A percentile compares a stretch with the other conserved stretches of the same genome.
Conservation (phyloP, 2,329 filamentous ascomycete species). For the Hymenoscyphus salicellus region DNA sequence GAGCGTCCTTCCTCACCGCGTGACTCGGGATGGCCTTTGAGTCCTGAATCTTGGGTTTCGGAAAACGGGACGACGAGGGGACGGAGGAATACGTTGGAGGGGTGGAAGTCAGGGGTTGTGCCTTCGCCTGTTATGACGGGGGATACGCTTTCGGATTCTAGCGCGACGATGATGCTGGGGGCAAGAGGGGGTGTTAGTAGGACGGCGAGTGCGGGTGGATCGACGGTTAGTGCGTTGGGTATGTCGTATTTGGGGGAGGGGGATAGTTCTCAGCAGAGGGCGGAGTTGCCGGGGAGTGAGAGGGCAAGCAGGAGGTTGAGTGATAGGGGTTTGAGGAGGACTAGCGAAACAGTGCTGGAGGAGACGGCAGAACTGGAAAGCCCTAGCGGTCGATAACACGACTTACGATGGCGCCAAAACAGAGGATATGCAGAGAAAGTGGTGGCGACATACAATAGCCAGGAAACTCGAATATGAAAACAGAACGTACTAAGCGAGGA, state of each 20-base stretch:
- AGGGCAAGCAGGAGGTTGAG: neutral
- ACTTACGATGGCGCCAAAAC: too few relatives aligned
- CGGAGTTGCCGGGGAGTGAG: neutral
- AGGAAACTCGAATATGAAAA: too few relatives aligned
- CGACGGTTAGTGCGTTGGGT: neutral
- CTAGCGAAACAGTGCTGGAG: neutral
- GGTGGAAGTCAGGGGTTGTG: constrained; percentile 4
- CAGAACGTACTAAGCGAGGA: too few relatives aligned
- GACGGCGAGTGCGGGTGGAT: neutral
- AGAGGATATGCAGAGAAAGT: too few relatives aligned
- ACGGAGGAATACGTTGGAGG: constrained; percentile 4
- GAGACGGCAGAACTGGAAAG: neutral
- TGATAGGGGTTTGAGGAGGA: too few relatives aligned
- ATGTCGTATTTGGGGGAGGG: neutral
- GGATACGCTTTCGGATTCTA: neutral
- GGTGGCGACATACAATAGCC: too few relatives aligned
- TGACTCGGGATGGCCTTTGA: neutral
- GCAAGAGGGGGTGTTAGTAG: neutral
- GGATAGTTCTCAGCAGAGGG: neutral
- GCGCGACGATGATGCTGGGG: neutral
- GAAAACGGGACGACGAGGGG: too few relatives aligned
- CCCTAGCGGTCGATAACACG: neutral
- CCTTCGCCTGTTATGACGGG: neutral
- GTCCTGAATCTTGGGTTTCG: neutral
- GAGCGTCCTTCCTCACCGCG: neutral